A percentile compares a stretch with the other conserved stretches of the same genome.
phyloP scores from a whole-genome alignment of 1,284 basidiomycete species.

The Ganoderma meredithae region DNA sequence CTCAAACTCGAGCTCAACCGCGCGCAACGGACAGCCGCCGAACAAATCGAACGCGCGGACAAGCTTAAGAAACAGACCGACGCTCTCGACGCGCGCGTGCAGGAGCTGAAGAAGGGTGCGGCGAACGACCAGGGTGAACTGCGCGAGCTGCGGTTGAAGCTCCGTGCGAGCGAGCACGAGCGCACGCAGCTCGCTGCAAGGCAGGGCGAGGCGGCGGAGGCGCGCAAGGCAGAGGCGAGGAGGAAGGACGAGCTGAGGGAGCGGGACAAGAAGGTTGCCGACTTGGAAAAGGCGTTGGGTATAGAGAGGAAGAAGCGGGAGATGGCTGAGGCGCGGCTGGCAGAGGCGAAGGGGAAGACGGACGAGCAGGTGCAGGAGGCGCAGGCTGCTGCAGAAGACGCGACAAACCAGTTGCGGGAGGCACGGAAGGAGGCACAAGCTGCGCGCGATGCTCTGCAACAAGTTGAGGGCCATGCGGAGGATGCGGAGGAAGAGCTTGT shows the following conservation, averaged over 20 bases:
- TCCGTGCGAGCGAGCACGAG: constrained; percentile 68
- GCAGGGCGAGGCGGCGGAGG: constrained; percentile 57
- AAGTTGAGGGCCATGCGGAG: constrained; percentile 36
- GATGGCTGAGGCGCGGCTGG: constrained; percentile 50
- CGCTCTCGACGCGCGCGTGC: constrained; percentile 57
- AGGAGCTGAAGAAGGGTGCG: constrained; percentile 64
- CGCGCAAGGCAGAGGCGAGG: constrained; percentile 62
- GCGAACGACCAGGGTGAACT: constrained; percentile 62
- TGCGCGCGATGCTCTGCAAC: constrained; percentile 38
- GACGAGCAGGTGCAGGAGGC: constrained; percentile 51
- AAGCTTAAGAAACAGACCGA: constrained; percentile 71
- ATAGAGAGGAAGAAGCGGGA: constrained; percentile 61
- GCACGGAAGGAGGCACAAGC: constrained; percentile 45
- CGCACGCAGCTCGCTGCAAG: constrained; percentile 57
- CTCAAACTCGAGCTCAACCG: constrained; percentile 63
- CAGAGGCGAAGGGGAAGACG: constrained; percentile 51
- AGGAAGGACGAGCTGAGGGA: constrained; percentile 61
- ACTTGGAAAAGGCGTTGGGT: constrained; percentile 60
- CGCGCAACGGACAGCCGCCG: constrained; percentile 54
- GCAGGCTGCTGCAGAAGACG: constrained; percentile 43
- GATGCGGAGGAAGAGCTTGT: constrained; percentile 54
- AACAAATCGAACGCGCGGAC: constrained; percentile 62
- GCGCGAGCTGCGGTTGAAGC: constrained; percentile 65
- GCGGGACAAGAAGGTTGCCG: constrained; percentile 59
- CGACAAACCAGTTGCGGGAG: constrained; percentile 47